Base-by-base conservation (phyloP, 441 rosid species). In the Syzygium syzygioides region DNA sequence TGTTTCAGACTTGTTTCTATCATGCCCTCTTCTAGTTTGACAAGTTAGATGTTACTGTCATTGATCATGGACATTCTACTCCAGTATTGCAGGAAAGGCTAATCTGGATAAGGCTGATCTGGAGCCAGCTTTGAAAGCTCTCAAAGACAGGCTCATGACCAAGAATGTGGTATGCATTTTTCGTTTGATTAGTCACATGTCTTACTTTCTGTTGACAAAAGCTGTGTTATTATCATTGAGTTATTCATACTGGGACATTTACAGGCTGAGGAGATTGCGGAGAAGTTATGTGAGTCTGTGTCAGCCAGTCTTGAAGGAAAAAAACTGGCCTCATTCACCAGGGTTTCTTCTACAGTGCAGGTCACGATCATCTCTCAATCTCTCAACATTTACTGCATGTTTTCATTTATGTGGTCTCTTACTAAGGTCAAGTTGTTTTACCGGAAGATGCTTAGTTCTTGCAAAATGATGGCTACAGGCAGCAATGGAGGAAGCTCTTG, bases 181-280 rank as follows among this genome's bases (percentile, higher is more conserved):
- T 88, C 14, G 80, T 53, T 15, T 23, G n/a, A 41, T 26, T n/a
- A 66, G 57, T 41, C 14, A 56, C 37, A 20, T 3, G 55, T 56
- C 32, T 41, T 50, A 14, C 53, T 80, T 64, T 26, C 87, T 87
- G 52, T 76, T 88, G 83, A 71, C n/a, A 71, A 37, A 37, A 37
- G 5, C 9, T 1, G 9, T 37, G 50, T 71, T 37, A 71, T 71
- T 20, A 28, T 68, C 19, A 26, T 34, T 37, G n/a, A 71, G 52
- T 37, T 71, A 37, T 71, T 71, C 28, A 37, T 71, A 5, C 83
- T 20, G 48, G 15, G 91, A 37, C 84, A 87, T 91, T 91, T 14
- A 79, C 91, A 98, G 99, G 99, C 99, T 48, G 99, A 95, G 94
- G 98, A 95, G 96, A 98, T 98, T 87, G 99, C 99, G 55, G 99